Conservation (phyloP, 495 filamentous ascomycete genomes). For the Xylaria venustula region DNA sequence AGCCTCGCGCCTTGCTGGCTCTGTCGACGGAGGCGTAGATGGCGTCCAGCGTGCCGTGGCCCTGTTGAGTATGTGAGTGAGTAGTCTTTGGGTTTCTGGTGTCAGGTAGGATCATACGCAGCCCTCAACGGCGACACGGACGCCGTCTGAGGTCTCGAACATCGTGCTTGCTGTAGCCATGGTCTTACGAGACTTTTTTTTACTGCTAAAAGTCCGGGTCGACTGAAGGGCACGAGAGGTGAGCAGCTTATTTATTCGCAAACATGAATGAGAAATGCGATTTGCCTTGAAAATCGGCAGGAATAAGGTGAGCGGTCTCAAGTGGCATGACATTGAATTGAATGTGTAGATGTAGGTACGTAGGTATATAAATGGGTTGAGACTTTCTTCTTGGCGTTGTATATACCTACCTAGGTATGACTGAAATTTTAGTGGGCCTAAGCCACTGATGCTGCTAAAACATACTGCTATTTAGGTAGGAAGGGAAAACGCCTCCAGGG, state of each 20-base stretch:
- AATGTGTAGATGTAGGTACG: too few relatives aligned
- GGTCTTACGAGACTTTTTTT: too few relatives aligned
- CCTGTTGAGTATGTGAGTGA: conserved; percentile 47
- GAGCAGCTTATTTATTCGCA: too few relatives aligned
- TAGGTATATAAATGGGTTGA: too few relatives aligned
- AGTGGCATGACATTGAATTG: too few relatives aligned
- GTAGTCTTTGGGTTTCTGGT: background rate
- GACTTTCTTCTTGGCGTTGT: too few relatives aligned
- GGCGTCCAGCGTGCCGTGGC: conserved; percentile 84
- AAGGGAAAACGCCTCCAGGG: too few relatives aligned
- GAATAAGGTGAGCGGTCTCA: too few relatives aligned
- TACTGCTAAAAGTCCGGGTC: background rate
- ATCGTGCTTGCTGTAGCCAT: conserved; percentile 12
- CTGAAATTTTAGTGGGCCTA: conserved; percentile 6
- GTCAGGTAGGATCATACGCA: conserved; percentile 59
- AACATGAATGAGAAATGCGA: background rate
- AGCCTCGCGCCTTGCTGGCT: conserved; percentile 62
- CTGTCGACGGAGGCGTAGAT: conserved; percentile 77
- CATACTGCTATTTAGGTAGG: too few relatives aligned
- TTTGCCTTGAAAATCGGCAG: too few relatives aligned
- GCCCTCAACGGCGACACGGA: conserved; percentile 67
- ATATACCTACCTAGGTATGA: too few relatives aligned
- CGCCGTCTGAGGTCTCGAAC: conserved; percentile 35
- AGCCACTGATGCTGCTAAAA: background rate
- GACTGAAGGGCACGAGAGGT: too few relatives aligned